A percentile compares a stretch with the other conserved stretches of the same genome.
Conservation (phyloP, 2,329 filamentous ascomycete species). For the Ceratocystis lukuohia region DNA sequence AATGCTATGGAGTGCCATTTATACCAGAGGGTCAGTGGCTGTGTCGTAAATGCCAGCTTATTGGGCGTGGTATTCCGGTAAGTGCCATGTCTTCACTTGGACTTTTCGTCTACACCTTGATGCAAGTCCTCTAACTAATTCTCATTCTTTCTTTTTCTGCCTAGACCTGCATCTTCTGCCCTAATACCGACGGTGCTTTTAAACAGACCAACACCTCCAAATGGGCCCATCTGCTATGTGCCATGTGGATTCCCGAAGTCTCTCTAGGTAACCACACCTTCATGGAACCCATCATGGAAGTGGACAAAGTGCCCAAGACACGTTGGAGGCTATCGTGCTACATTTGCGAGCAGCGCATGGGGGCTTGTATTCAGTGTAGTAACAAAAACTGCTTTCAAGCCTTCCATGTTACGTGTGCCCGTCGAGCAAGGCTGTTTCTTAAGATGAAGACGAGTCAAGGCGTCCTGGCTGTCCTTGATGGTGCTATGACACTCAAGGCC, state of each 20-base stretch:
- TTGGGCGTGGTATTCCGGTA: constrained; percentile 77
- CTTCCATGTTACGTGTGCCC: constrained; percentile 92
- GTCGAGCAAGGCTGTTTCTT: constrained; percentile 72
- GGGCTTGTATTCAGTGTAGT: constrained; percentile 93
- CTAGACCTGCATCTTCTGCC: constrained; percentile 92
- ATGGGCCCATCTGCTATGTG: constrained; percentile 92
- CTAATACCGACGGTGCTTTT: constrained; percentile 93
- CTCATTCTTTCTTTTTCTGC: background rate
- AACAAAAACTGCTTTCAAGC: constrained; percentile 96
- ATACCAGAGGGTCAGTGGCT: constrained; percentile 98
- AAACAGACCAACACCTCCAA: constrained; percentile 94
- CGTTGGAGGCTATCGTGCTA: constrained; percentile 92
- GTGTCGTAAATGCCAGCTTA: constrained; percentile 89
- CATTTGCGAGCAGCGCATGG: constrained; percentile 95
- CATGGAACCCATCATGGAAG: constrained; percentile 96
- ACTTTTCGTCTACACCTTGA: background rate
- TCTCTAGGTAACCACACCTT: constrained; percentile 91
- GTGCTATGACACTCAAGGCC: constrained; percentile 74
- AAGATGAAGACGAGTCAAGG: constrained; percentile 94
- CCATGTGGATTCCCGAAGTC: constrained; percentile 97
- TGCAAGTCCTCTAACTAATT: constrained; percentile 5
- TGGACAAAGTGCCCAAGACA: constrained; percentile 91
- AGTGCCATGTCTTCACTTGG: constrained; percentile 27
- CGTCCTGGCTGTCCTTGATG: constrained; percentile 60
- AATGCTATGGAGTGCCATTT: constrained; percentile 97